phyloP scores from a whole-genome alignment of 768 basidiomycete species.

The Pleurotus djamor region DNA sequence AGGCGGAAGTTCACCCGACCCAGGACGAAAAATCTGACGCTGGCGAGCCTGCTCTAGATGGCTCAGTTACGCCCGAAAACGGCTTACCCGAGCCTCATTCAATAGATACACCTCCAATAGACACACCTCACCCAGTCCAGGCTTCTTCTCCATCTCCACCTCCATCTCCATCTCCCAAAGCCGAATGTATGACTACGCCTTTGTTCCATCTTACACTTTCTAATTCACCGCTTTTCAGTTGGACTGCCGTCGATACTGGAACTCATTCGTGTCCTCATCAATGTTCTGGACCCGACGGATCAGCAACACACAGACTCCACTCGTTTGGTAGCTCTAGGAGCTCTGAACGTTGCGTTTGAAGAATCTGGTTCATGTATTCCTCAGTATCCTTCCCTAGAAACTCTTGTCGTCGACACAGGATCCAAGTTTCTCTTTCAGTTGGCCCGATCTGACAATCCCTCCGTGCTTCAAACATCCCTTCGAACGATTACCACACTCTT shows the following conservation, averaged over 20 bases:
- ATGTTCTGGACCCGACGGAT: slow-evolving; percentile 92
- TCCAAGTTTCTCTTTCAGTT: slow-evolving; percentile 98
- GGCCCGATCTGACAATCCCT: slow-evolving; percentile 84
- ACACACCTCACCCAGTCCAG: background rate
- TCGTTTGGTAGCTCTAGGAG: slow-evolving; percentile 81
- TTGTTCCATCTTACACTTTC: background rate
- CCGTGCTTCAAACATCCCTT: slow-evolving; percentile 76
- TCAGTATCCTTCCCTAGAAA: slow-evolving; percentile 72
- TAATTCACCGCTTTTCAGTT: slow-evolving; percentile 40
- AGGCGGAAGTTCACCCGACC: slow-evolving; percentile 1
- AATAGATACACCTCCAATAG: background rate
- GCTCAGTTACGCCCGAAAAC: too few species aligned
- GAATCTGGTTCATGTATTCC: slow-evolving; percentile 75
- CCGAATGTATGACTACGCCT: slow-evolving; percentile 34
- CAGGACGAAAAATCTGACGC: too few species aligned
- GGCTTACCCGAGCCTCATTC: too few species aligned
- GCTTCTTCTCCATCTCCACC: slow-evolving; percentile 16
- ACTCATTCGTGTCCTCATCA: slow-evolving; percentile 90
- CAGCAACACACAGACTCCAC: slow-evolving; percentile 97
- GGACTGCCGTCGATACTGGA: slow-evolving; percentile 93
- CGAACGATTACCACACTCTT: slow-evolving; percentile 88
- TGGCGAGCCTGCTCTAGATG: too few species aligned
- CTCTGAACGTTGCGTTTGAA: slow-evolving; percentile 87
- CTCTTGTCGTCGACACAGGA: slow-evolving; percentile 81
- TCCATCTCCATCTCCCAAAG: slow-evolving; percentile 25